These are phyloP conservation scores for Xylaria sp. DNA, from an alignment of 2,329 filamentous ascomycete species.

Conservation along the genomic window DNA sequence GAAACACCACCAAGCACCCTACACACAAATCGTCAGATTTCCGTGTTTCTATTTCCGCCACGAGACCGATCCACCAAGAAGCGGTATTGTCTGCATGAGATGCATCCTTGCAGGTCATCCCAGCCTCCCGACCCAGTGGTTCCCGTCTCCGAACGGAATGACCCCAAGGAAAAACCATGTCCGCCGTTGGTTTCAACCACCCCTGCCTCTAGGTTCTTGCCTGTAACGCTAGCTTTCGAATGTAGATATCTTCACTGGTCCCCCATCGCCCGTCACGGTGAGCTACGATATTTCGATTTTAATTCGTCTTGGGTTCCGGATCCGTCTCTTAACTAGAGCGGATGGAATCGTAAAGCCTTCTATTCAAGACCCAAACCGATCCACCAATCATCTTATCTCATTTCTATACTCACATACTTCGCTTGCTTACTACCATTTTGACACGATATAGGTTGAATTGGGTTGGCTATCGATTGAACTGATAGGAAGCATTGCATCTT, in stretches of 20 bases:
- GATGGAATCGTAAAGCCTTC: neutral
- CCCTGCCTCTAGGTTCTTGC: slow-evolving; percentile 21
- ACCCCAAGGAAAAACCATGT: slow-evolving; percentile 13
- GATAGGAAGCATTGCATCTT: slow-evolving; percentile 1
- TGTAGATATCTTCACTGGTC: slow-evolving; percentile 5
- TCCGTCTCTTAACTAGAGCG: neutral
- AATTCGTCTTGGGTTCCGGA: neutral
- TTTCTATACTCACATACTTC: neutral
- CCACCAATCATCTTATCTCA: neutral
- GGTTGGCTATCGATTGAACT: neutral
- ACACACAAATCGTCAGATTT: slow-evolving; percentile 9
- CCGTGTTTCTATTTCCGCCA: slow-evolving; percentile 9
- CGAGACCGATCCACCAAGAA: slow-evolving; percentile 30
- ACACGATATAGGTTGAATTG: neutral
- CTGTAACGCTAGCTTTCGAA: neutral
- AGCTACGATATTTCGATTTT: neutral
- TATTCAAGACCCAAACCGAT: neutral
- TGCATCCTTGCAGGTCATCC: slow-evolving; percentile 36
- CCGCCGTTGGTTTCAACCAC: slow-evolving; percentile 5
- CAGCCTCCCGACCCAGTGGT: slow-evolving; percentile 34
- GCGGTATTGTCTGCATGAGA: slow-evolving; percentile 37
- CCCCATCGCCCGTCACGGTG: neutral
- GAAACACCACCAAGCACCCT: slow-evolving; percentile 10
- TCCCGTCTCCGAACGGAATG: slow-evolving; percentile 27
- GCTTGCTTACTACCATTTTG: neutral